These are phyloP conservation scores for Citrus cavaleriei DNA, from an alignment of 345 rosid species.

Conservation along the genomic window DNA sequence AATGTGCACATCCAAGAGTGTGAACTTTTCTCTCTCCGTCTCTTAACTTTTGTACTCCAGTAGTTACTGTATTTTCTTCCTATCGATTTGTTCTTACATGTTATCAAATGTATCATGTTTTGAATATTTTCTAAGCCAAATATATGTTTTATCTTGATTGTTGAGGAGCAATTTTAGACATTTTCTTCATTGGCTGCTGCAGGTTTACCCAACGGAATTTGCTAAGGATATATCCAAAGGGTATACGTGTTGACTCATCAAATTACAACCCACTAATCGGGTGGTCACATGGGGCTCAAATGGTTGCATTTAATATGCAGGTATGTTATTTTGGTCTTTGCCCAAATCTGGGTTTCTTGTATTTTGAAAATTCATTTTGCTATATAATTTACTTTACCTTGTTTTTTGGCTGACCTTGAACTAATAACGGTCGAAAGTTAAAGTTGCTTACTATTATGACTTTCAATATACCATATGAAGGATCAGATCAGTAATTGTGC, in stretches of 20 bases:
- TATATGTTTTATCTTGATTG: background rate
- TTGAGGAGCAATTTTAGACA: background rate
- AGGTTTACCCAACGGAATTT: constrained; percentile 87
- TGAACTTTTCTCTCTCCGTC: background rate
- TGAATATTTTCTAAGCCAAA: background rate
- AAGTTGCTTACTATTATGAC: background rate
- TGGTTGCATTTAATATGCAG: constrained; percentile 99
- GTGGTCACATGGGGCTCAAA: constrained; percentile 98
- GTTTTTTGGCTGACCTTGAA: background rate
- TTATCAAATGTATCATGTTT: background rate
- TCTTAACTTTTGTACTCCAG: background rate
- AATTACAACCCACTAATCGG: constrained; percentile 85
- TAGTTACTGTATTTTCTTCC: background rate
- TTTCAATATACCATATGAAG: background rate
- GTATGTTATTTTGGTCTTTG: constrained; percentile 21
- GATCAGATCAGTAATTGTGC: background rate
- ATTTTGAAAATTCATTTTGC: background rate
- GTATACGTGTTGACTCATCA: constrained; percentile 79
- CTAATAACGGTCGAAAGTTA: background rate
- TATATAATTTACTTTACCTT: background rate
- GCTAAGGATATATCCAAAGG: constrained; percentile 87
- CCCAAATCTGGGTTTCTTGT: background rate
- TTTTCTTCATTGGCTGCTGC: constrained; percentile 23
- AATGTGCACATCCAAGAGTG: background rate
- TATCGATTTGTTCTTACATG: background rate